Evolutionary conservation across 2,329 filamentous ascomycete genomes (phyloP).

Genomic region (Epichloe gansuensis): DNA sequence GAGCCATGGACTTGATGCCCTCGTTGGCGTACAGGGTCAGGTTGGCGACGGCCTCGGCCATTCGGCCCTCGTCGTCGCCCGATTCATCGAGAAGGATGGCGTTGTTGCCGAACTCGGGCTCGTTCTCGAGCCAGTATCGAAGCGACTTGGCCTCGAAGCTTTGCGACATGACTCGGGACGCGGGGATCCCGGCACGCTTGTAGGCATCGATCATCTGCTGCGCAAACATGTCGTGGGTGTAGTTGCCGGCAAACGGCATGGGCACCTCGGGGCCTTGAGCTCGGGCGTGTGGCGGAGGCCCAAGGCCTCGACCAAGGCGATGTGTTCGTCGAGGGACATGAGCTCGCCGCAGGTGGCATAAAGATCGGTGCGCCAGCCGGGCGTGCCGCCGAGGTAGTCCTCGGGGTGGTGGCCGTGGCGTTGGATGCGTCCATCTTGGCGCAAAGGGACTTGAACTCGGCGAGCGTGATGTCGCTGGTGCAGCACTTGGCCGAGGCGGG

Average conservation of each 20-base stretch:
- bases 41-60: conserved; percentile 41
- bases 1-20: conserved; percentile 51
- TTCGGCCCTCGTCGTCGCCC: conserved; percentile 40
- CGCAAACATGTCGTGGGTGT: conserved; percentile 53
- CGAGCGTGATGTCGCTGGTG: conserved; percentile 57
- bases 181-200: conserved; percentile 37
- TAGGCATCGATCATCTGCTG: conserved; percentile 55
- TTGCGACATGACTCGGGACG: conserved; percentile 47
- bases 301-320: conserved; percentile 43
- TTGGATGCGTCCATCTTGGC: conserved; percentile 59
- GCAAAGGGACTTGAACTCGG: conserved; percentile 56
- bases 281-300: conserved; percentile 55
- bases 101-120: conserved; percentile 48
- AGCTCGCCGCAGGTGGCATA: conserved; percentile 54
- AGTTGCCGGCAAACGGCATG: conserved; percentile 55
- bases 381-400: conserved; percentile 47
- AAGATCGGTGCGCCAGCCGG: conserved; percentile 51
- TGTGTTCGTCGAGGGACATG: conserved; percentile 49
- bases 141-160: conserved; percentile 54
- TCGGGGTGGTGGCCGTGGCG: conserved; percentile 41
- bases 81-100: conserved; percentile 54
- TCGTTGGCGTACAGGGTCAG: conserved; percentile 42
- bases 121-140: conserved; percentile 52
- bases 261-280: conserved; percentile 52
- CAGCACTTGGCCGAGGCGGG: conserved; percentile 54